phyloP scores from a whole-genome alignment of 345 rosid species.

The Syzygium aromaticum region DNA sequence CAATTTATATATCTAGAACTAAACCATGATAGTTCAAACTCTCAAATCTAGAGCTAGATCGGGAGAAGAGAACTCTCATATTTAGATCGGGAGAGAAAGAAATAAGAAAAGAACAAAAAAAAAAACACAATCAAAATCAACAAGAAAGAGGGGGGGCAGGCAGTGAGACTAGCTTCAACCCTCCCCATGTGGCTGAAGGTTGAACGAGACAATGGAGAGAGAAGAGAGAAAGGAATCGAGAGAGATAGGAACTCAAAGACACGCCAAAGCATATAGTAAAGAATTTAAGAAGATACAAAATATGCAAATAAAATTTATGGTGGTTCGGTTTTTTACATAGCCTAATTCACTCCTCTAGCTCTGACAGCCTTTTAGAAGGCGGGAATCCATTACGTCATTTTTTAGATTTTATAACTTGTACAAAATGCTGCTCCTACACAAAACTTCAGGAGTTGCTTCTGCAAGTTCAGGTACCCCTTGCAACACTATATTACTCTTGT shows the following conservation, averaged over 20 bases:
- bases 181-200: neutral
- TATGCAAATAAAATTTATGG: neutral
- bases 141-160: neutral
- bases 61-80: too few species aligned
- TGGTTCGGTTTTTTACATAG: neutral
- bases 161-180: neutral
- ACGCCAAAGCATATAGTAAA: neutral
- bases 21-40: neutral
- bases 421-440: neutral
- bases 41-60: neutral
- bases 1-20: neutral
- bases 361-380: neutral
- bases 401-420: neutral
- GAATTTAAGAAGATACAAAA: neutral
- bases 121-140: neutral
- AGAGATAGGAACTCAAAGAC: neutral
- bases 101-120: neutral
- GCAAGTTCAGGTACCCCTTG: neutral
- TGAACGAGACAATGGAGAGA: neutral
- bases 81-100: neutral
- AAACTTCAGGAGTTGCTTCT: neutral
- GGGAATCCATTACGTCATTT: neutral
- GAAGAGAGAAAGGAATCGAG: neutral
- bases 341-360: neutral
- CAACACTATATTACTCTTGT: neutral